Percentiles rank a stretch among this genome's conserved stretches.
Evolutionary conservation across 257 asterid genomes (phyloP).

Genomic region (Fraxinus cuspidata): DNA sequence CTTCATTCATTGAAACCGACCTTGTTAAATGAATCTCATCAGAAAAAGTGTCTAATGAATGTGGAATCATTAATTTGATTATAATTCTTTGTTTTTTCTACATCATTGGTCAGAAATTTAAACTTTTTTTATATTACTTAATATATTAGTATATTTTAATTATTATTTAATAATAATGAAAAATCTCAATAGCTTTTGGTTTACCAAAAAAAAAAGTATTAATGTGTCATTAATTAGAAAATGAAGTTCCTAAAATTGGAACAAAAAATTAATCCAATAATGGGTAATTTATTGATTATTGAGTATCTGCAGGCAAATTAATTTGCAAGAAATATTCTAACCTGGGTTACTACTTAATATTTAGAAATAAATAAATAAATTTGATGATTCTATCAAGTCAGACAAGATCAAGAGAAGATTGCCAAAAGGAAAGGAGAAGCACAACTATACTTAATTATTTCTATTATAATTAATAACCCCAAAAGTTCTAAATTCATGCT

Average conservation of each 20-base stretch:
- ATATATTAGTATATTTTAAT: too few relatives aligned
- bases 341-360: background rate
- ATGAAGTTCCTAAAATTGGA: too few relatives aligned
- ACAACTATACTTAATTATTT: background rate
- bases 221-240: too few relatives aligned
- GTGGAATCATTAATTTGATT: background rate
- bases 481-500: constrained; percentile 23
- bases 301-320: background rate
- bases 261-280: too few relatives aligned
- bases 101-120: background rate
- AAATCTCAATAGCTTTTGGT: too few relatives aligned
- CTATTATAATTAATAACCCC: background rate
- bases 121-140: too few relatives aligned
- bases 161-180: too few relatives aligned
- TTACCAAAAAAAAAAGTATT: too few relatives aligned
- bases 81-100: background rate
- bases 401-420: background rate
- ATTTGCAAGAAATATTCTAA: background rate
- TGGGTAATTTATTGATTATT: background rate
- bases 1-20: constrained; percentile 4
- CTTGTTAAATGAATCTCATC: background rate
- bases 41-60: background rate
- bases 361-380: background rate
- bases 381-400: constrained; percentile 4
- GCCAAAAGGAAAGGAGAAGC: background rate